A percentile compares a stretch with the other conserved stretches of the same genome.
Evolutionary conservation across 2,329 filamentous ascomycete genomes (phyloP).

Genomic region (Fusarium equiseti): DNA sequence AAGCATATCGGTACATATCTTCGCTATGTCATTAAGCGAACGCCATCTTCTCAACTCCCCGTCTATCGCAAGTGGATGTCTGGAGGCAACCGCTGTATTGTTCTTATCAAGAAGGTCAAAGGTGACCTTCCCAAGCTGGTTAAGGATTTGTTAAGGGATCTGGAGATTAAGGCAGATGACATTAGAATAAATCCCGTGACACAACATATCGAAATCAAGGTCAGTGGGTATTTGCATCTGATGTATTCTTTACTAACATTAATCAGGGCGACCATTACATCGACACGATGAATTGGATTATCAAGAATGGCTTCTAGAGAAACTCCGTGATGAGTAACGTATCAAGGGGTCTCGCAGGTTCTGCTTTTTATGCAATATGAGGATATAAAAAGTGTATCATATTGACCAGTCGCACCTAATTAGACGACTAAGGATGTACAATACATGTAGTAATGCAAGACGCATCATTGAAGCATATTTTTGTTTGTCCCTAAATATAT

Average conservation of each 20-base stretch:
- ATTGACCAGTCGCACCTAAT: constrained; percentile 40
- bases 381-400: constrained; percentile 47
- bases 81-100: constrained; percentile 81
- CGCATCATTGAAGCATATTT: constrained; percentile 41
- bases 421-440: constrained; percentile 46
- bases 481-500: constrained; percentile 43
- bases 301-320: constrained; percentile 53
- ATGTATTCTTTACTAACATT: constrained; percentile 6
- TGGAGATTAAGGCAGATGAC: constrained; percentile 68
- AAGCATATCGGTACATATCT: constrained; percentile 47
- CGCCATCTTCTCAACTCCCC: constrained; percentile 76
- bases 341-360: background rate
- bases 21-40: constrained; percentile 80
- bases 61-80: constrained; percentile 81
- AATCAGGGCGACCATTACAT: constrained; percentile 52
- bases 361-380: background rate
- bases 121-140: constrained; percentile 76
- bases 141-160: constrained; percentile 69
- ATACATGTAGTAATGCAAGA: constrained; percentile 49
- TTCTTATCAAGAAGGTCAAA: constrained; percentile 81
- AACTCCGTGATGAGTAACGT: background rate
- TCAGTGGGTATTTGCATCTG: constrained; percentile 48
- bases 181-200: constrained; percentile 71
- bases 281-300: constrained; percentile 50
- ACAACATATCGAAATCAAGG: constrained; percentile 80